A percentile compares a stretch with the other conserved stretches of the same genome.
phyloP scores from a whole-genome alignment of 2,329 filamentous ascomycete species.

The Plenodomus biglobosus region DNA sequence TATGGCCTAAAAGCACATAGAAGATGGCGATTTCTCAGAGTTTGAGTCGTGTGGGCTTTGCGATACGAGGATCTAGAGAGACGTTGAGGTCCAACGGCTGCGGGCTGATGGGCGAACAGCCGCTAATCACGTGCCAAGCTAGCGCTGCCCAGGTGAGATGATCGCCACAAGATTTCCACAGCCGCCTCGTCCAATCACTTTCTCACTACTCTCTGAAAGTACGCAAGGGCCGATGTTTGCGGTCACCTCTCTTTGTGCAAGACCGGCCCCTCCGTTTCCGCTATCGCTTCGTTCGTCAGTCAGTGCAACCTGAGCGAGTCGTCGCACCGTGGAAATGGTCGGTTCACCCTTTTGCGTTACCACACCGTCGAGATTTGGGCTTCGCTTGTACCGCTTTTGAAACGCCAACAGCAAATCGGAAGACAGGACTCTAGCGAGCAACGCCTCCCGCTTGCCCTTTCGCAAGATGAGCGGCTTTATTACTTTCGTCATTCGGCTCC shows the following conservation, averaged over 20 bases:
- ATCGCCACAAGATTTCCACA: conserved; percentile 5
- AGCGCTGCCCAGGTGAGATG: not conserved
- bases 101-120: conserved; percentile 17
- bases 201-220: not conserved
- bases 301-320: conserved; percentile 1
- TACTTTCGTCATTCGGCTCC: not conserved
- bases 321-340: conserved; percentile 4
- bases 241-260: conserved; percentile 7
- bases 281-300: not conserved
- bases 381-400: conserved; percentile 5
- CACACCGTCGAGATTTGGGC: conserved; percentile 4
- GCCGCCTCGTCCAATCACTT: conserved; percentile 7
- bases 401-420: conserved; percentile 4
- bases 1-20: conserved; percentile 5
- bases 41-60: conserved; percentile 14
- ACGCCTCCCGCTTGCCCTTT: not conserved
- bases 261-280: conserved; percentile 1
- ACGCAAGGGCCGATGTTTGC: conserved; percentile 6
- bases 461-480: not conserved
- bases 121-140: conserved; percentile 13
- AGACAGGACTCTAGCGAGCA: not conserved
- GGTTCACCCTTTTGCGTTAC: conserved; percentile 1
- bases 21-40: conserved; percentile 7
- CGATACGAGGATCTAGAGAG: conserved; percentile 25
- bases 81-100: conserved; percentile 24